Evolutionary conservation across 768 basidiomycete genomes (phyloP).

Genomic region (Boletus sp.): DNA sequence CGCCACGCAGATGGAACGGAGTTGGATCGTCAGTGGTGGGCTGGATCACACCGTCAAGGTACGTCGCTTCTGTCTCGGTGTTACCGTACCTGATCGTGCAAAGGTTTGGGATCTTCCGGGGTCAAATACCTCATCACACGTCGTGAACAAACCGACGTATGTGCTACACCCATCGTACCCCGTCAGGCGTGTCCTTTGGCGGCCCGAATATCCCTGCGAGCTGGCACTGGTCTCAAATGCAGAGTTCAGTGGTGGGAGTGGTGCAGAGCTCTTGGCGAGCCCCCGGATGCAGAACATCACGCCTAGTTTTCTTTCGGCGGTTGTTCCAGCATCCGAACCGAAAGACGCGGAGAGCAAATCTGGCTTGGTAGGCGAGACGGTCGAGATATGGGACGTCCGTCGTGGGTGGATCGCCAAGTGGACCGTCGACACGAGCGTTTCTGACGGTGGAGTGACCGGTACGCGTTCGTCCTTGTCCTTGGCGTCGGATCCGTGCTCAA

Average conservation of each 20-base stretch:
- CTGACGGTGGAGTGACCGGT: conserved; percentile 79
- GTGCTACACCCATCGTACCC: conserved; percentile 74
- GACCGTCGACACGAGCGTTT: conserved; percentile 60
- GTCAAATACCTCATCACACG: conserved; percentile 43
- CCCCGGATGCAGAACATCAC: conserved; percentile 26
- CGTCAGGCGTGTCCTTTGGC: conserved; percentile 72
- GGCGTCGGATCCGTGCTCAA: neutral
- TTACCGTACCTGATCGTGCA: neutral
- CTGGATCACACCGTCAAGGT: conserved; percentile 81
- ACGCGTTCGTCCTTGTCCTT: conserved; percentile 16
- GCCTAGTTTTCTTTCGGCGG: conserved; percentile 21
- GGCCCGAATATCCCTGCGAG: conserved; percentile 75
- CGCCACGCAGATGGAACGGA: conserved; percentile 32
- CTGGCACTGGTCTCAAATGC: conserved; percentile 69
- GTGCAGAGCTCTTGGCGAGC: conserved; percentile 25
- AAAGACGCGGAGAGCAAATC: conserved; percentile 17
- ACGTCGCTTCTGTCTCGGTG: conserved; percentile 2
- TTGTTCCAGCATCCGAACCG: conserved; percentile 7
- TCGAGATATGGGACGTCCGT: conserved; percentile 88
- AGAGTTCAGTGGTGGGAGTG: conserved; percentile 42
- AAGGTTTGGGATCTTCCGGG: conserved; percentile 70
- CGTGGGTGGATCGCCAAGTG: conserved; percentile 83
- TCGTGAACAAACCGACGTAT: conserved; percentile 64
- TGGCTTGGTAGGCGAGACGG: conserved; percentile 45
- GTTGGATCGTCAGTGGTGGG: conserved; percentile 81